These are phyloP conservation scores for Vitellaria paradoxa DNA, from an alignment of 179 eudicot genomes.

Conservation along the genomic window DNA sequence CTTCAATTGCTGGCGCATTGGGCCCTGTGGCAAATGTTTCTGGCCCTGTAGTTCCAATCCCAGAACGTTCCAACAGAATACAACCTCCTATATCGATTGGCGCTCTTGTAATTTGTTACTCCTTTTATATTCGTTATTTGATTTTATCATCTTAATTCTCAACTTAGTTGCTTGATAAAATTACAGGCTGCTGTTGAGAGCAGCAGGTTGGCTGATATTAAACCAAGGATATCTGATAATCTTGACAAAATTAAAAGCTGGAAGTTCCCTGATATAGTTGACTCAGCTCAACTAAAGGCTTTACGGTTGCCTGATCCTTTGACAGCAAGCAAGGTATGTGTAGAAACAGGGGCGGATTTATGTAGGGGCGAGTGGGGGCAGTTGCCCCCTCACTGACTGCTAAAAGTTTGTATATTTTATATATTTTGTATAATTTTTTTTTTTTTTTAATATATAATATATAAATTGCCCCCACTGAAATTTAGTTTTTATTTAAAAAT, in stretches of 20 bases:
- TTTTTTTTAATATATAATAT: no score
- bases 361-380: no score
- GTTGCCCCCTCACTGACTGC: no score
- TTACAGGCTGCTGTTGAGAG: slow-evolving; percentile 39
- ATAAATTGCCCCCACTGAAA: no score
- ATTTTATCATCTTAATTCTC: not conserved
- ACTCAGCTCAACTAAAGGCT: slow-evolving; percentile 45
- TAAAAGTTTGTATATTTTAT: no score
- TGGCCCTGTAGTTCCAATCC: slow-evolving; percentile 24
- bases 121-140: not conserved
- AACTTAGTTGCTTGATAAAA: slow-evolving; percentile 6
- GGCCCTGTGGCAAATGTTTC: slow-evolving; percentile 38
- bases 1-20: slow-evolving; percentile 32
- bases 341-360: no score
- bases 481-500: no score
- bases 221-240: slow-evolving; percentile 41
- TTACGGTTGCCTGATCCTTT: slow-evolving; percentile 48
- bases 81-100: slow-evolving; percentile 43
- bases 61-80: slow-evolving; percentile 43
- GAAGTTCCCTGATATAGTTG: slow-evolving; percentile 46
- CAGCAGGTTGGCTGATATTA: slow-evolving; percentile 43
- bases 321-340: slow-evolving; percentile 45
- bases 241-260: slow-evolving; percentile 39
- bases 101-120: slow-evolving; percentile 29
- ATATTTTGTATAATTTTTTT: no score